Evolutionary conservation across 2,329 filamentous ascomycete genomes (phyloP).

Genomic region (Alternaria tenuissima): DNA sequence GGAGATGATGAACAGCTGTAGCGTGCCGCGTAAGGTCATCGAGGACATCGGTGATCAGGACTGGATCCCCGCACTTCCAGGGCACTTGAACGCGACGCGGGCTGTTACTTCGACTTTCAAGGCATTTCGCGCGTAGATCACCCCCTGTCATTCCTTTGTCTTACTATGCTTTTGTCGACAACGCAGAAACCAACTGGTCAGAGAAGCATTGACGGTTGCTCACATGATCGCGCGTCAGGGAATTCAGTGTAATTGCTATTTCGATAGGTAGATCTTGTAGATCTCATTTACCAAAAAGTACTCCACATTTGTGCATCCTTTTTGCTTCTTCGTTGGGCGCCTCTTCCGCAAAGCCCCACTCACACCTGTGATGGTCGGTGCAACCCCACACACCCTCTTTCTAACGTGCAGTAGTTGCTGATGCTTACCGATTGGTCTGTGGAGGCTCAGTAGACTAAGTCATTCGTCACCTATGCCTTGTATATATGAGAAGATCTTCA

Average conservation of each 20-base stretch:
- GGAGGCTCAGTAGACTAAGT: background rate
- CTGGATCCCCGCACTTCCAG: conserved; percentile 16
- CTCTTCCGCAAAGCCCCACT: conserved; percentile 2
- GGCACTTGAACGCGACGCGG: conserved; percentile 9
- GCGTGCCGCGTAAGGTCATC: conserved; percentile 55
- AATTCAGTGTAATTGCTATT: background rate
- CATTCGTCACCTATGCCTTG: background rate
- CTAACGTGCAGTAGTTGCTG: conserved; percentile 4
- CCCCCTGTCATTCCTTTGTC: background rate
- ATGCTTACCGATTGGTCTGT: background rate
- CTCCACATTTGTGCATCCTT: background rate
- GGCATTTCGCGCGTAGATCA: background rate
- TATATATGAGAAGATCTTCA: background rate
- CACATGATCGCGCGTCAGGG: background rate
- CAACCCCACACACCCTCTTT: background rate
- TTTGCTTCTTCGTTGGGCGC: background rate
- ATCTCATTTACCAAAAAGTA: background rate
- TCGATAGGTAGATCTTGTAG: background rate
- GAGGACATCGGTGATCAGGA: conserved; percentile 56
- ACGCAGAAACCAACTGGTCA: background rate
- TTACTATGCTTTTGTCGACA: background rate
- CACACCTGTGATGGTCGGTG: background rate
- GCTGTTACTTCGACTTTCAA: background rate
- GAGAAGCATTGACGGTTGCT: background rate
- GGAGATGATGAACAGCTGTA: conserved; percentile 58